phyloP scores from a whole-genome alignment of 2,329 filamentous ascomycete species.

The Bipolaris zeicola region DNA sequence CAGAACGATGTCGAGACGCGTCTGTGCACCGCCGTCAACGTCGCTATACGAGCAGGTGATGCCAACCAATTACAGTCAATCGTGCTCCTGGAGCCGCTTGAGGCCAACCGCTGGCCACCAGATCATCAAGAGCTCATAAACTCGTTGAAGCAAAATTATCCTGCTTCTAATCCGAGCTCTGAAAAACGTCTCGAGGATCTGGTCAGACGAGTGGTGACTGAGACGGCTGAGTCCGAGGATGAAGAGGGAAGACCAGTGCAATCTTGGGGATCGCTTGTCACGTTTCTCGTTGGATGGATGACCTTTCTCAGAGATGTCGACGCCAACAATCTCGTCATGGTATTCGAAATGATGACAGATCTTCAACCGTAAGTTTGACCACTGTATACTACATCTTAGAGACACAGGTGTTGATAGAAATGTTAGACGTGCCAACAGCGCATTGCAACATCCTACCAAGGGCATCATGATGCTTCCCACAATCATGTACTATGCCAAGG shows the following conservation, averaged over 20 bases:
- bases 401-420: slow-evolving; percentile 7
- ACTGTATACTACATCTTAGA: background rate
- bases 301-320: slow-evolving; percentile 81
- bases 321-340: slow-evolving; percentile 72
- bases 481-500: slow-evolving; percentile 79
- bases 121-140: slow-evolving; percentile 39
- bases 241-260: slow-evolving; percentile 61
- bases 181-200: slow-evolving; percentile 33
- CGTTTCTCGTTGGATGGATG: slow-evolving; percentile 82
- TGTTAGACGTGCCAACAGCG: slow-evolving; percentile 74
- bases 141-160: slow-evolving; percentile 32
- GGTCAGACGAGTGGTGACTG: slow-evolving; percentile 48
- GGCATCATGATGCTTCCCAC: slow-evolving; percentile 83
- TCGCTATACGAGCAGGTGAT: slow-evolving; percentile 31
- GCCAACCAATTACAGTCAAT: slow-evolving; percentile 33
- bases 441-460: slow-evolving; percentile 77
- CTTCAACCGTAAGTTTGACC: slow-evolving; percentile 70
- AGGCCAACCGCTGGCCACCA: slow-evolving; percentile 24
- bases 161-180: slow-evolving; percentile 22
- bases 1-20: slow-evolving; percentile 32
- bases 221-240: slow-evolving; percentile 58
- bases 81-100: slow-evolving; percentile 36
- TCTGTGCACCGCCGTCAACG: slow-evolving; percentile 37
- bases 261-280: slow-evolving; percentile 76
- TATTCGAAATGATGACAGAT: slow-evolving; percentile 75